Evolutionary conservation across 805 yeast genomes (phyloP), one percentile per base, ranked within the genome.

Genomic region (Candida gorgasii): DNA sequence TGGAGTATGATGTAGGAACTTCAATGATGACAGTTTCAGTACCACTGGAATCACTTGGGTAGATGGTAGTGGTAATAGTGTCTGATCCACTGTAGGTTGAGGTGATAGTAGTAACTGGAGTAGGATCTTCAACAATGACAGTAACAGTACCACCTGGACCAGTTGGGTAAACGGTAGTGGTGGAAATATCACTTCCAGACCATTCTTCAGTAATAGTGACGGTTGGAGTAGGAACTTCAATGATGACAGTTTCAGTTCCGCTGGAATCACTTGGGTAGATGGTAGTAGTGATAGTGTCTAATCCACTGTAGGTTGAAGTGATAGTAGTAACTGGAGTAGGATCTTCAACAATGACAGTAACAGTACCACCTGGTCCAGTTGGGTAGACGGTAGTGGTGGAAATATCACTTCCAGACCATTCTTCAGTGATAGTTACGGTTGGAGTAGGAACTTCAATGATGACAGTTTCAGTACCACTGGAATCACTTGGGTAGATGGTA

Each of bases 11-110:
- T 39, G 40, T 41, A 36, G 62, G 62, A 16, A 50, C 54, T 13
- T 45, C 46, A n/a, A 54, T 55, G 9, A 45, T 49, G 18, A 55
- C 55, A 4, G 60, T 55, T 33, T 37, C 52, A 9, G 62, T 58
- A 14, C 53, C 31, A 45, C 14, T 4, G 3, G 19, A 3, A 15
- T 16, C 38, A 24, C 30, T 35, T 19, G 9, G 36, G 8, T 9
- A 22, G 16, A 20, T 29, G 3, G 62, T 59, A 5, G 30, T 16
- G 7, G 48, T 43, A 8, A 55, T 49, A 3, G 53, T 29, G 1
- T 33, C 44, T 12, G 41, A 12, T 29, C 50, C 52, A 9, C 46
- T 39, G 19, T 48, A 46, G 24, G 47, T 47, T 12, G 38, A 30
- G 18, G 49, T 47, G 3, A 51, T 47, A 2, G 57, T 51, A 12